Percentiles rank a stretch among this genome's conserved stretches.
Evolutionary conservation across 2,329 filamentous ascomycete species (phyloP).

Genomic region (Chaetomium globosum): DNA sequence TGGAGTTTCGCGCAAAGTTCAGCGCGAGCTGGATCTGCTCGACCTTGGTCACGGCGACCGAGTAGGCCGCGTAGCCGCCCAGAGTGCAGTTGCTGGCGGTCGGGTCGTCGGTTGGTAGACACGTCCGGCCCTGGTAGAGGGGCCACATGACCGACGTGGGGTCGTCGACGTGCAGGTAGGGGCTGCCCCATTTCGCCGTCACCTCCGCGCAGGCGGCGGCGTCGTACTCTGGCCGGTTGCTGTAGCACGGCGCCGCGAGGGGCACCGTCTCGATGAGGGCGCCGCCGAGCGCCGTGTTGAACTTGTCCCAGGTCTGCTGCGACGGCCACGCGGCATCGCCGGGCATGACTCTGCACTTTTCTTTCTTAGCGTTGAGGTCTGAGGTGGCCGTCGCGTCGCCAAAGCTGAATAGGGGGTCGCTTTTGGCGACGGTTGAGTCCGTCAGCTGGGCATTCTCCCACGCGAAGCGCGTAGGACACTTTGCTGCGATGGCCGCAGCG

Average conservation of each 20-base stretch:
- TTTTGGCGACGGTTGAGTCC: slow-evolving; percentile 38
- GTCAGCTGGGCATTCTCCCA: slow-evolving; percentile 38
- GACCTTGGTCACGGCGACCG: slow-evolving; percentile 46
- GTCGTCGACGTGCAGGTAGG: slow-evolving; percentile 38
- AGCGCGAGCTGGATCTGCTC: slow-evolving; percentile 47
- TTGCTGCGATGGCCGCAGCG: slow-evolving; percentile 8
- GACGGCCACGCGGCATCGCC: slow-evolving; percentile 42
- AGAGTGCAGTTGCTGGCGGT: slow-evolving; percentile 42
- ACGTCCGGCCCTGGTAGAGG: slow-evolving; percentile 46
- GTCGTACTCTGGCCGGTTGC: slow-evolving; percentile 38
- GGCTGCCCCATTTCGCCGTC: slow-evolving; percentile 34
- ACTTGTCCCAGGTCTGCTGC: slow-evolving; percentile 37
- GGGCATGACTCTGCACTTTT: slow-evolving; percentile 40
- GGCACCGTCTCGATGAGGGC: slow-evolving; percentile 43
- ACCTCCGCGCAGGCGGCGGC: slow-evolving; percentile 40
- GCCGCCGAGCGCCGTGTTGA: slow-evolving; percentile 36
- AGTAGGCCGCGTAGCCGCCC: slow-evolving; percentile 46
- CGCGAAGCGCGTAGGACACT: slow-evolving; percentile 29
- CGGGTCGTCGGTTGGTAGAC: slow-evolving; percentile 38
- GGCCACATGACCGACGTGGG: slow-evolving; percentile 49
- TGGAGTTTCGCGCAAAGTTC: slow-evolving; percentile 47
- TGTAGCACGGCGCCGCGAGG: slow-evolving; percentile 43
- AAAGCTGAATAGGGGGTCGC: slow-evolving; percentile 34
- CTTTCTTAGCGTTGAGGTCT: slow-evolving; percentile 2
- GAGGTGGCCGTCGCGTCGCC: slow-evolving; percentile 20